Evolutionary conservation across 768 basidiomycete genomes (phyloP).

Genomic region (Pholiota conissans): DNA sequence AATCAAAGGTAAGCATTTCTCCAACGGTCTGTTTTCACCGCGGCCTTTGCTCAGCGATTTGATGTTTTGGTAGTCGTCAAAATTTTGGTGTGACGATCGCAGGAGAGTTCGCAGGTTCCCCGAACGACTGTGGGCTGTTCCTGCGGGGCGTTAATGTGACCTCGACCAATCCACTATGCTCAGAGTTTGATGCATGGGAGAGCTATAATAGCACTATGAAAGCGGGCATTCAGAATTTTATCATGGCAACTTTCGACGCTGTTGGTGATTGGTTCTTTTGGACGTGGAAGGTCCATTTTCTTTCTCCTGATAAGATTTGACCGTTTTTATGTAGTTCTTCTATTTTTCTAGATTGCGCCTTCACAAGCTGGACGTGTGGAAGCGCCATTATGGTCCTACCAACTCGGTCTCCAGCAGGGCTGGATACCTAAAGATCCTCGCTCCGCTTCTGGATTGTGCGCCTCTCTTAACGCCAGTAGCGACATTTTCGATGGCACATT

Average conservation of each 20-base stretch:
- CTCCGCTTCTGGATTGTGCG: conserved; percentile 58
- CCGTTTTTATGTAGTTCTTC: no score
- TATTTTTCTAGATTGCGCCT: conserved; percentile 38
- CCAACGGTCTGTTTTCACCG: neutral
- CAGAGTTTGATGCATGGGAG: conserved; percentile 51
- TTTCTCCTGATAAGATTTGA: no score
- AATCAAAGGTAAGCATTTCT: conserved; percentile 42
- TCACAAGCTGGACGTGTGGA: conserved; percentile 42
- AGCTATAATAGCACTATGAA: conserved; percentile 46
- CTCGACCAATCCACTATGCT: conserved; percentile 40
- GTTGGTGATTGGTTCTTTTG: conserved; percentile 46
- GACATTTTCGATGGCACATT: conserved; percentile 34
- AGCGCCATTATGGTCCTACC: conserved; percentile 42
- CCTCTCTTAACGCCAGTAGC: conserved; percentile 38
- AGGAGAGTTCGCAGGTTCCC: conserved; percentile 75
- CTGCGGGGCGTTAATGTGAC: conserved; percentile 25
- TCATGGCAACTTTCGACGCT: conserved; percentile 48
- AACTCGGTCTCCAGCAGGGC: conserved; percentile 58
- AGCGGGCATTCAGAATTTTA: conserved; percentile 49
- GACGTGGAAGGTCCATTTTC: conserved; percentile 41
- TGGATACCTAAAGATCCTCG: conserved; percentile 81
- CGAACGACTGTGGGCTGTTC: conserved; percentile 58
- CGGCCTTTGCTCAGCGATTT: neutral
- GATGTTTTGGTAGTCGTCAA: conserved; percentile 27
- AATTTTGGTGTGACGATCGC: conserved; percentile 70